These are phyloP conservation scores for Crucibulum laeve DNA, from an alignment of 768 basidiomycete species.

Conservation along the genomic window DNA sequence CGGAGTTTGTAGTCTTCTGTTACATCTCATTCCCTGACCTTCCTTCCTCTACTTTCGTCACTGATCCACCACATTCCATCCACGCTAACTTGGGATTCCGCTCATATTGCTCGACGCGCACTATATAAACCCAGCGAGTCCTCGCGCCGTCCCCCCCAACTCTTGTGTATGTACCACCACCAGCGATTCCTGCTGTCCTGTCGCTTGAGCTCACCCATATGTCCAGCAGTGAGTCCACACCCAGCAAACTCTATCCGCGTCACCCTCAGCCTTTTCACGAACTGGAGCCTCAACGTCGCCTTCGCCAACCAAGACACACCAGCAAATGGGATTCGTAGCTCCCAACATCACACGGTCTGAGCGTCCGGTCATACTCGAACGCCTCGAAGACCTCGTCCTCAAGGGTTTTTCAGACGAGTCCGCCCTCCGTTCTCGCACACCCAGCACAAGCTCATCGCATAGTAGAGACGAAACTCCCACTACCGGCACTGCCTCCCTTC, in stretches of 20 bases:
- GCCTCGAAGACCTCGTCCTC: conserved; percentile 7
- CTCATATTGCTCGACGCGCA: not conserved
- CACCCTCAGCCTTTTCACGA: too few relatives aligned
- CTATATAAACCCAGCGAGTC: too few relatives aligned
- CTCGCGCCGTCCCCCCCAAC: not conserved
- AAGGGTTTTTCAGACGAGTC: conserved; percentile 10
- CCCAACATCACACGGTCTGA: not conserved
- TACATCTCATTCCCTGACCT: conserved; percentile 14
- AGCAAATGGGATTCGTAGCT: not conserved
- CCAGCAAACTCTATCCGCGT: too few relatives aligned
- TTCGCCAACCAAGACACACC: too few relatives aligned
- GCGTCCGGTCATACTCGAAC: not conserved
- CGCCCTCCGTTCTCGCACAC: not conserved
- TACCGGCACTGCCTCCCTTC: conserved; percentile 26
- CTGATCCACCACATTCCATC: conserved; percentile 2
- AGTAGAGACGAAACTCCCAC: conserved; percentile 29
- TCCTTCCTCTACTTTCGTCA: conserved; percentile 14
- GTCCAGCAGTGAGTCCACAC: too few relatives aligned
- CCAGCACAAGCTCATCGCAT: conserved; percentile 4
- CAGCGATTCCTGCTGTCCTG: not conserved
- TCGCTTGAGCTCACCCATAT: too few relatives aligned
- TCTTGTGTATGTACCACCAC: not conserved
- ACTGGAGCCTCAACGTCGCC: too few relatives aligned
- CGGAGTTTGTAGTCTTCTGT: conserved; percentile 23
- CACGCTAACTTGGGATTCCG: conserved; percentile 1